phyloP scores from a whole-genome alignment of 768 basidiomycete genomes.

The Naganishia vaughanmartiniae region DNA sequence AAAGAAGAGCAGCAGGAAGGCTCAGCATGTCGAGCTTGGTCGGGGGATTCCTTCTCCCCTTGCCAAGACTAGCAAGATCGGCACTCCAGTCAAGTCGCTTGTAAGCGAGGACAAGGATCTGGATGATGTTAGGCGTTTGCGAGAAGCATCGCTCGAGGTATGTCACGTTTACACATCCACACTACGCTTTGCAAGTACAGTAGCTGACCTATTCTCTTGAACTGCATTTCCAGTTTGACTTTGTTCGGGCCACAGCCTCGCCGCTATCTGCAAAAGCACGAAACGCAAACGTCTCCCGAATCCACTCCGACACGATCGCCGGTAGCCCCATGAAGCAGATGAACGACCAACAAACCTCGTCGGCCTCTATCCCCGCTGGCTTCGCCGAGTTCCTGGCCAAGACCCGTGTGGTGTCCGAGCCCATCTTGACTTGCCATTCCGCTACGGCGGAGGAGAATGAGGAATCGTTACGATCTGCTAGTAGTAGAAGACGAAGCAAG shows the following conservation, averaged over 20 bases:
- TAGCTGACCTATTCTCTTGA: neutral
- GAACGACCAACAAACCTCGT: neutral
- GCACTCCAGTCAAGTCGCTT: neutral
- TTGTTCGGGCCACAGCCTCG: conserved; percentile 11
- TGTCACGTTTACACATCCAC: neutral
- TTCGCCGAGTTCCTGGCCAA: conserved; percentile 26
- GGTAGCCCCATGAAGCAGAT: neutral
- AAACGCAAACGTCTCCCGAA: neutral
- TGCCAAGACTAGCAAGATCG: neutral
- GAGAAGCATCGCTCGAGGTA: conserved; percentile 23
- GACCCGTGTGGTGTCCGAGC: conserved; percentile 27
- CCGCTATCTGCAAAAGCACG: neutral
- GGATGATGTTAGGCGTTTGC: conserved; percentile 21
- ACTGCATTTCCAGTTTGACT: neutral
- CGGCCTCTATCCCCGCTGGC: conserved; percentile 5
- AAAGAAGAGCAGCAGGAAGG: neutral
- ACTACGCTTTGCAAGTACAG: neutral
- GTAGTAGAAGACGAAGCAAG: conserved; percentile 20
- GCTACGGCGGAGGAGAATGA: neutral
- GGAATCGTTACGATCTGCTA: neutral
- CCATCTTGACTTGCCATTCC: neutral
- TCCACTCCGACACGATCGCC: conserved; percentile 8
- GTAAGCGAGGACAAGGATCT: conserved; percentile 4
- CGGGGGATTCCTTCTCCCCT: conserved; percentile 10
- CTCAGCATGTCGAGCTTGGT: conserved; percentile 9